Evolutionary conservation across 805 yeast species (phyloP), one percentile per base, ranked within the genome.

Genomic region (Zygoascus tannicola): DNA sequence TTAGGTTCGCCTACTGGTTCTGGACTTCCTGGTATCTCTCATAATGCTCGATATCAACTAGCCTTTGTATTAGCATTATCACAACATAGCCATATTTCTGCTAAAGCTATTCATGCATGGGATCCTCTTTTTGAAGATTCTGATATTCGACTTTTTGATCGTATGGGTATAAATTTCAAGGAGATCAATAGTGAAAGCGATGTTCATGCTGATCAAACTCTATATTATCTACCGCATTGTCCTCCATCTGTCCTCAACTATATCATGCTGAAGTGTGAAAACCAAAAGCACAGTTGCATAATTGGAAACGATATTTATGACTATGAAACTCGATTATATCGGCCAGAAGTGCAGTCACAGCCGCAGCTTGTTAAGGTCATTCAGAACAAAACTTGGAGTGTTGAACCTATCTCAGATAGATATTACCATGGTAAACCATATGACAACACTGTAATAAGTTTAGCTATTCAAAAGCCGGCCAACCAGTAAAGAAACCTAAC

Each of bases 151-250:
- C 41, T 66, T 18, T 58, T 77, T 5, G 35, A 47, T 4, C 41
- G 44, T 1, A 44, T 55, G 32, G 63, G 61, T 1, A 44, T 57
- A 10, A 35, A 52, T 2, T 58, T 65, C 4, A 54, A 50, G 5
- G 48, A 56, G 19, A 52, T 44, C 15, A 38, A 44, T 14, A 39
- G 26, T 4, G 15, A 41, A 18, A 22, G 15, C 15, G 41, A 43
- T 7, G 35, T 26, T 26, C 30, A 49, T 0, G 21, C 5, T 8
- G 16, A 38, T 1, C 30, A 48, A 1, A 63, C 69, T 0, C 59
- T 84, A 2, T 81, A 66, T 57, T 83, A 75, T 54, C 66, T 84
- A 38, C 94, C 94, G 0, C 94, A 84, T 63, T 90, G 88, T 0
- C 85, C 86, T 1, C 59, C 80, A 33, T 43, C 54, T 1, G 50